These are phyloP conservation scores for Jatropha curcas DNA, from an alignment of 345 rosid genomes.

Conservation along the genomic window DNA sequence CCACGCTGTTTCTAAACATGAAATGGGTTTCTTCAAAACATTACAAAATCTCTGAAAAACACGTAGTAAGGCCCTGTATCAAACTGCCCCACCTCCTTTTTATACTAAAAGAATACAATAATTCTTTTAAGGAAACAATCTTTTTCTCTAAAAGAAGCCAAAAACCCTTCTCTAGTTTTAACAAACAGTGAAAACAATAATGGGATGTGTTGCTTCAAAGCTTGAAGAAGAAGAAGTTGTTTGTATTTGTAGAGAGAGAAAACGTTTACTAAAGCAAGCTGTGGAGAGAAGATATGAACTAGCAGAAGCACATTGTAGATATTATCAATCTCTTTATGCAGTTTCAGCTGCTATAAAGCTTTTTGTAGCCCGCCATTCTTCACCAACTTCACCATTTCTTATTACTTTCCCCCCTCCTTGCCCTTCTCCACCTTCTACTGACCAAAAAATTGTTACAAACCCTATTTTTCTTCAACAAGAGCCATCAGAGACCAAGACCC, in stretches of 20 bases:
- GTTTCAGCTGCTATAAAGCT: conserved; percentile 69
- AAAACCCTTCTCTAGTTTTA: conserved; percentile 12
- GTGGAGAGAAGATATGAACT: conserved; percentile 59
- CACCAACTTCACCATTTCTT: conserved; percentile 66
- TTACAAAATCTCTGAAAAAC: conserved; percentile 20
- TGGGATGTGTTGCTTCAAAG: conserved; percentile 77
- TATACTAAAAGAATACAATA: conserved; percentile 29
- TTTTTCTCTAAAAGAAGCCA: conserved; percentile 23
- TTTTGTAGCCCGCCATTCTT: conserved; percentile 67
- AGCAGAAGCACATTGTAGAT: conserved; percentile 67
- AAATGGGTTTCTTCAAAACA: conserved; percentile 18
- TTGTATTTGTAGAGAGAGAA: conserved; percentile 65
- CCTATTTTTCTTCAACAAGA: conserved; percentile 58
- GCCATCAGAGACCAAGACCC: conserved; percentile 44
- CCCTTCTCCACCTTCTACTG: conserved; percentile 34
- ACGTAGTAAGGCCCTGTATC: conserved; percentile 18
- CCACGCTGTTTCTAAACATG: conserved; percentile 18
- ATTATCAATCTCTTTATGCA: conserved; percentile 67
- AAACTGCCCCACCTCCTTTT: conserved; percentile 31
- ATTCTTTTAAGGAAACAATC: conserved; percentile 29
- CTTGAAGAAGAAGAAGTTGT: conserved; percentile 71
- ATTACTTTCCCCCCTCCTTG: conserved; percentile 52
- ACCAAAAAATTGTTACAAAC: conserved; percentile 39
- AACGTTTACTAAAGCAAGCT: conserved; percentile 54
- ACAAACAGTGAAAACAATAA: conserved; percentile 16